Evolutionary conservation across 805 yeast genomes (phyloP).

Genomic region (Saturnispora sekii): DNA sequence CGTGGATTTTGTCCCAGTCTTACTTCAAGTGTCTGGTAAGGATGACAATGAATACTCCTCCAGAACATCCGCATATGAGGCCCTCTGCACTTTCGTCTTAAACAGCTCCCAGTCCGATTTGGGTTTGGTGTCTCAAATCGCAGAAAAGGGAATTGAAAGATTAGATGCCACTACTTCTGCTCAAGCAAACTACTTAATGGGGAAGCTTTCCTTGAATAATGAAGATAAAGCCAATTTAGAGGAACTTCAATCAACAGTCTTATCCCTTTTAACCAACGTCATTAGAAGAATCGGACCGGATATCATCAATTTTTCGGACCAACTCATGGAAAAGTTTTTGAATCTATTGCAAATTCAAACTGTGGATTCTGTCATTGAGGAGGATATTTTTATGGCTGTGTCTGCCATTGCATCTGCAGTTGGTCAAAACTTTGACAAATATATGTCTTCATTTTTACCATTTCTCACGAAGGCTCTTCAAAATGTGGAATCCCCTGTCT

Average conservation of each 20-base stretch:
- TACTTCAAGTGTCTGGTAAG: conserved; percentile 60
- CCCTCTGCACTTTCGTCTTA: conserved; percentile 71
- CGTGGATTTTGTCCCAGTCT: conserved; percentile 54
- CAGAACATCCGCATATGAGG: conserved; percentile 95
- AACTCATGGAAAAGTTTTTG: conserved; percentile 74
- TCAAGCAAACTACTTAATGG: conserved; percentile 35
- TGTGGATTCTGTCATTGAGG: conserved; percentile 67
- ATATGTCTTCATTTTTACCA: conserved; percentile 77
- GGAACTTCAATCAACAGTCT: conserved; percentile 77
- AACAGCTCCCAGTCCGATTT: conserved; percentile 64
- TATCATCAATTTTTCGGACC: conserved; percentile 64
- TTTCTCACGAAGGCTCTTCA: conserved; percentile 68
- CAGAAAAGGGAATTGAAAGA: conserved; percentile 63
- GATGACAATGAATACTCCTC: conserved; percentile 78
- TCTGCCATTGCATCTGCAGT: conserved; percentile 82
- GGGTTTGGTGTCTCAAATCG: conserved; percentile 59
- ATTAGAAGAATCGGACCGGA: conserved; percentile 70
- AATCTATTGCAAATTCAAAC: conserved; percentile 53
- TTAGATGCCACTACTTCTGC: conserved; percentile 59
- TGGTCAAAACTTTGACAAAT: conserved; percentile 60
- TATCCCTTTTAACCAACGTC: conserved; percentile 71
- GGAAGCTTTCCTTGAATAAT: conserved; percentile 24
- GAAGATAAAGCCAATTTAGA: conserved; percentile 75
- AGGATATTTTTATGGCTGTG: conserved; percentile 86
- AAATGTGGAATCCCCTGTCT: conserved; percentile 74